These are phyloP conservation scores for Torulaspora maleeae DNA, from an alignment of 805 yeast species.

Conservation along the genomic window DNA sequence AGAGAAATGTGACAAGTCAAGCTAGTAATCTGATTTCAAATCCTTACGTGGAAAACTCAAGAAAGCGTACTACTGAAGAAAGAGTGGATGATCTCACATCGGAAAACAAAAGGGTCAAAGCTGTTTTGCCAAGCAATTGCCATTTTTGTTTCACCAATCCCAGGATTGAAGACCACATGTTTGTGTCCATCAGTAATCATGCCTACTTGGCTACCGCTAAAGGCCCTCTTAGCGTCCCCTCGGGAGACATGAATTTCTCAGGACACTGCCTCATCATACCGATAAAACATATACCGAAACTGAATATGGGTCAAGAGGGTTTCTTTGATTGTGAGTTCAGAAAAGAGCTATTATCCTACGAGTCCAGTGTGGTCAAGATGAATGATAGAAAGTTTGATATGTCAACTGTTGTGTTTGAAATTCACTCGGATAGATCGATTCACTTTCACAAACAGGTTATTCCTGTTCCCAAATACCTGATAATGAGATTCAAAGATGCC, in stretches of 20 bases:
- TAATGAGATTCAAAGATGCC: conserved; percentile 42
- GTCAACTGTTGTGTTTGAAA: conserved; percentile 63
- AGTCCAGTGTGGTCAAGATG: conserved; percentile 47
- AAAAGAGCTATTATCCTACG: conserved; percentile 46
- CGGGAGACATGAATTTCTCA: conserved; percentile 49
- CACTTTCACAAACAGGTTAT: conserved; percentile 76
- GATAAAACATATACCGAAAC: conserved; percentile 61
- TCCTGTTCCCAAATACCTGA: conserved; percentile 52
- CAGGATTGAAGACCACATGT: conserved; percentile 70
- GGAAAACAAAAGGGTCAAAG: conserved; percentile 32
- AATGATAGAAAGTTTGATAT: conserved; percentile 41
- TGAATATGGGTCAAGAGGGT: conserved; percentile 26
- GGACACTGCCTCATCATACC: conserved; percentile 84
- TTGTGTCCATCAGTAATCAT: conserved; percentile 64
- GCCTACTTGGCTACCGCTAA: conserved; percentile 74
- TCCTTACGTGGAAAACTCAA: conserved; percentile 26
- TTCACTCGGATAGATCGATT: conserved; percentile 57
- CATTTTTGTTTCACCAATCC: conserved; percentile 84
- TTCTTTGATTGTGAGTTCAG: conserved; percentile 19
- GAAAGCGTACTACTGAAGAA: conserved; percentile 14
- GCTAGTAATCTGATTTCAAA: conserved; percentile 30
- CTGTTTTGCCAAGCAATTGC: conserved; percentile 57
- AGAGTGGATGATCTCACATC: background rate
- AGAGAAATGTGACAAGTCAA: conserved; percentile 19
- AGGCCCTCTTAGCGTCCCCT: conserved; percentile 70